A percentile compares a stretch with the other conserved stretches of the same genome.
Conservation (phyloP, 352 stramenopile genomes). For the Phytophthora sansomeana region DNA sequence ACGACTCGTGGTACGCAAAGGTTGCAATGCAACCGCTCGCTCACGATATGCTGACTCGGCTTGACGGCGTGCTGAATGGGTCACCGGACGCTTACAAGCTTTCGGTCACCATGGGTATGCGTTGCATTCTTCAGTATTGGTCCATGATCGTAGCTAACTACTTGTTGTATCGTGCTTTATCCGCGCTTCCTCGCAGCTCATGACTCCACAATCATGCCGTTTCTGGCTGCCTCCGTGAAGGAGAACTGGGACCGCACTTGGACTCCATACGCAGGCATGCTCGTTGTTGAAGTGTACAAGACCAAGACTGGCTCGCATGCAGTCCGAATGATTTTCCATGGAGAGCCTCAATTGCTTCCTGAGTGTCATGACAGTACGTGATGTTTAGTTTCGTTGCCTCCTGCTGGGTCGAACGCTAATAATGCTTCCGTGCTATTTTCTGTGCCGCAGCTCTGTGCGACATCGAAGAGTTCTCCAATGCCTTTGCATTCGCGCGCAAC, state of each 20-base stretch:
- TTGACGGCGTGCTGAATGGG: constrained; percentile 62
- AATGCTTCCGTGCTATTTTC: constrained; percentile 7
- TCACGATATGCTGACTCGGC: constrained; percentile 67
- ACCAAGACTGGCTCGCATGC: constrained; percentile 61
- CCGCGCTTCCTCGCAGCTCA: constrained; percentile 40
- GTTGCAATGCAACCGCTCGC: constrained; percentile 87
- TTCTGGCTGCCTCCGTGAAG: constrained; percentile 73
- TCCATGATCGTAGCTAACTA: neutral
- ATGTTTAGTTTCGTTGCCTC: neutral
- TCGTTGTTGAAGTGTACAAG: constrained; percentile 87
- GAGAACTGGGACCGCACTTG: constrained; percentile 85
- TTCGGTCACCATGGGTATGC: constrained; percentile 81
- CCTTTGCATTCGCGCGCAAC: constrained; percentile 64
- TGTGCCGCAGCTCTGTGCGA: constrained; percentile 52
- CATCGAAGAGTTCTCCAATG: constrained; percentile 67
- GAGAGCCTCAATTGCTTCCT: constrained; percentile 70
- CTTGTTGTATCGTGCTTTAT: neutral
- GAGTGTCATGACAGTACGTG: constrained; percentile 75
- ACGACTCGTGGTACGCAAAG: constrained; percentile 87
- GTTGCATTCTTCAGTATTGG: neutral
- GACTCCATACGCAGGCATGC: constrained; percentile 85
- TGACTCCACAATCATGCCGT: constrained; percentile 89
- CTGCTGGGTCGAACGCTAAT: constrained; percentile 16
- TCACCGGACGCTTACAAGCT: constrained; percentile 57
- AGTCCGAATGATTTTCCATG: constrained; percentile 79